Evolutionary conservation across 2,329 filamentous ascomycete genomes (phyloP).

Genomic region (Neonectria coccinea): DNA sequence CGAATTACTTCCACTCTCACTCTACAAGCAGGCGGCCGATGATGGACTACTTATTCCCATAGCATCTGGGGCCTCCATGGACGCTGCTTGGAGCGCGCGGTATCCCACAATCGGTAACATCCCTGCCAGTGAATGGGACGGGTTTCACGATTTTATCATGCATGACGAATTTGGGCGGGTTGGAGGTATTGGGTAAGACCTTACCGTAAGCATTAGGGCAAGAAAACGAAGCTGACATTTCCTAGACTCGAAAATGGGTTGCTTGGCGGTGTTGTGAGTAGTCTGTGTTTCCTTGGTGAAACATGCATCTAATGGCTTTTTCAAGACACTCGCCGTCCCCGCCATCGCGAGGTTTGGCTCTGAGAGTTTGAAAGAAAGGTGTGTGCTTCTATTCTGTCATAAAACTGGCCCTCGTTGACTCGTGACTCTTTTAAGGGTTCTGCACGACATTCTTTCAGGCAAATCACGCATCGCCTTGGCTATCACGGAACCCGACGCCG

Average conservation of each 20-base stretch:
- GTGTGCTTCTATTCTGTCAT: too few relatives aligned
- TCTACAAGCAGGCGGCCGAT: slow-evolving; percentile 18
- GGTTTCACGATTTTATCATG: slow-evolving; percentile 23
- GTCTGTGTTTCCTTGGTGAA: background rate
- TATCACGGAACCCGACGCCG: slow-evolving; percentile 22
- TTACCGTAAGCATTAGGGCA: too few relatives aligned
- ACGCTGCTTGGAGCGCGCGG: slow-evolving; percentile 2
- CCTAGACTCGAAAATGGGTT: slow-evolving; percentile 21
- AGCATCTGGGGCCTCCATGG: slow-evolving; percentile 13
- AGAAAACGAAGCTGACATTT: too few relatives aligned
- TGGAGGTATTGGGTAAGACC: slow-evolving; percentile 18
- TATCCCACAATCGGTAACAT: slow-evolving; percentile 22
- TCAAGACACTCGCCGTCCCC: slow-evolving; percentile 16
- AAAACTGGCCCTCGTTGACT: fast-evolving
- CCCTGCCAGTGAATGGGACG: slow-evolving; percentile 20
- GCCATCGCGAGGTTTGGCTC: slow-evolving; percentile 17
- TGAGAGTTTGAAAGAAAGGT: slow-evolving; percentile 6
- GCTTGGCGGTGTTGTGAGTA: slow-evolving; percentile 21
- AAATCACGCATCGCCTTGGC: slow-evolving; percentile 15
- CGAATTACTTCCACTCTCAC: slow-evolving; percentile 4
- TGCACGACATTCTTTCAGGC: slow-evolving; percentile 15
- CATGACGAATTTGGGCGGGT: slow-evolving; percentile 26
- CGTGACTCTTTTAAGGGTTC: background rate
- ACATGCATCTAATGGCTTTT: background rate
- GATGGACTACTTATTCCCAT: slow-evolving; percentile 21